phyloP scores from a whole-genome alignment of 1,139 yeast genomes.

The Hansenula sp. region DNA sequence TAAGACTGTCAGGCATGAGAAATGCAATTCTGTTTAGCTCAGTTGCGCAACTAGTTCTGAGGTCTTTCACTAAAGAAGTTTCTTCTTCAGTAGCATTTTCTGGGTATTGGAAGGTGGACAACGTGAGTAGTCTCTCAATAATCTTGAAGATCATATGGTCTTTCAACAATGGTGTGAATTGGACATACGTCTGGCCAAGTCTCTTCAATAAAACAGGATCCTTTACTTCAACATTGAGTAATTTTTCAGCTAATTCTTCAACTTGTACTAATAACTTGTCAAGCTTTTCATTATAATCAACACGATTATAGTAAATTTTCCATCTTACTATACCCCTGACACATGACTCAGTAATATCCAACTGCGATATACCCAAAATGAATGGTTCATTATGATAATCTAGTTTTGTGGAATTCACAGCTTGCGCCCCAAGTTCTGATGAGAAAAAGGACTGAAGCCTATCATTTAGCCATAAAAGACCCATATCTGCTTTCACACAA shows the following conservation, averaged over 20 bases:
- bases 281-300: slow-evolving; percentile 56
- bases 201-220: slow-evolving; percentile 82
- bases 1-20: slow-evolving; percentile 87
- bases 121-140: slow-evolving; percentile 79
- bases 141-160: slow-evolving; percentile 80
- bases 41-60: slow-evolving; percentile 90
- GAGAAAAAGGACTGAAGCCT: slow-evolving; percentile 71
- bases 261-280: slow-evolving; percentile 57
- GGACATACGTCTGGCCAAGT: slow-evolving; percentile 90
- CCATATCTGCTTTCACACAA: slow-evolving; percentile 80
- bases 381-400: slow-evolving; percentile 61
- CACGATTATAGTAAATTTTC: slow-evolving; percentile 79
- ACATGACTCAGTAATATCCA: slow-evolving; percentile 83
- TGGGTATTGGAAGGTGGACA: slow-evolving; percentile 85
- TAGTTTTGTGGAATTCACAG: slow-evolving; percentile 52
- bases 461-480: slow-evolving; percentile 76
- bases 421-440: slow-evolving; percentile 64
- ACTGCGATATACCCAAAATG: slow-evolving; percentile 75
- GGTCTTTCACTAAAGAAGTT: slow-evolving; percentile 76
- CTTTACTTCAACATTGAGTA: slow-evolving; percentile 68
- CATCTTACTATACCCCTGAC: slow-evolving; percentile 93
- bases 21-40: slow-evolving; percentile 91
- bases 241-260: slow-evolving; percentile 71
- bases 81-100: slow-evolving; percentile 58
- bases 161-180: slow-evolving; percentile 87